These are phyloP conservation scores for Cladosporium sp. DNA, from an alignment of 2,329 filamentous ascomycete species.

Conservation along the genomic window DNA sequence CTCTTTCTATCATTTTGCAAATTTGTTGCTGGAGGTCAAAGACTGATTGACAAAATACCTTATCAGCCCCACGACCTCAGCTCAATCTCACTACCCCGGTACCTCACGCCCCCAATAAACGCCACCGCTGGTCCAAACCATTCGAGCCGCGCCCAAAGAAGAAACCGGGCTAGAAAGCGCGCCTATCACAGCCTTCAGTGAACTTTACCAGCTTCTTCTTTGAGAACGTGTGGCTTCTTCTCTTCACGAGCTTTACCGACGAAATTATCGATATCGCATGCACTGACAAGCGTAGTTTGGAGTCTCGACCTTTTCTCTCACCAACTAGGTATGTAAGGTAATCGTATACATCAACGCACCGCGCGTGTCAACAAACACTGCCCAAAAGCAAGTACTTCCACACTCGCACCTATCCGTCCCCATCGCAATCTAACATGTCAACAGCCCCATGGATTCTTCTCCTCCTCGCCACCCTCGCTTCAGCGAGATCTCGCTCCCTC, in stretches of 20 bases:
- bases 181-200: not conserved
- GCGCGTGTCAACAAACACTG: too few relatives aligned
- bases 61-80: too few relatives aligned
- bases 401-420: too few relatives aligned
- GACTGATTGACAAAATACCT: too few relatives aligned
- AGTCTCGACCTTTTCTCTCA: not conserved
- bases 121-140: not conserved
- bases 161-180: not conserved
- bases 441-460: too few relatives aligned
- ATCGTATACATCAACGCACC: too few relatives aligned
- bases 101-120: not conserved
- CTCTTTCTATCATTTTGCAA: too few relatives aligned
- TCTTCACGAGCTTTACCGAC: not conserved
- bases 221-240: not conserved
- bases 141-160: not conserved
- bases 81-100: too few relatives aligned
- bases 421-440: not conserved
- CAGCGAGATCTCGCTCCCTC: too few relatives aligned
- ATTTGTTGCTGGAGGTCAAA: too few relatives aligned
- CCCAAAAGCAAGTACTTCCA: too few relatives aligned
- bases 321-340: not conserved
- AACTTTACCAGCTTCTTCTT: not conserved
- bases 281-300: not conserved
- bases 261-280: not conserved
- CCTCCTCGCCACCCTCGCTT: not conserved